phyloP scores from a whole-genome alignment of 1,284 basidiomycete genomes.

The Rhodotorula sp. region DNA sequence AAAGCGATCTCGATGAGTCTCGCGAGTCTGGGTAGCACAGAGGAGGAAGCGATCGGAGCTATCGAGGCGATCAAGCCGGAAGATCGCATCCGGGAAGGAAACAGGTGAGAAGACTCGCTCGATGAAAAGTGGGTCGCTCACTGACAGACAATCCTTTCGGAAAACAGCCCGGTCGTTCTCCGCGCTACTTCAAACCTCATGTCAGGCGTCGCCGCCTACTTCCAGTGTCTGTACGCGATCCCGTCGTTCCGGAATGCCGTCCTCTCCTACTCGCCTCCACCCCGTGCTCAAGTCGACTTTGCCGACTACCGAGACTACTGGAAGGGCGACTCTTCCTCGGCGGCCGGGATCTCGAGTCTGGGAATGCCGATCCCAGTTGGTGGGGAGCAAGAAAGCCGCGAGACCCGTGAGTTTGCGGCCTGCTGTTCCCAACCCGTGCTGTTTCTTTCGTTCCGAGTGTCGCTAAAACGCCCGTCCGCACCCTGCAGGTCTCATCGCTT shows the following conservation, averaged over 20 bases:
- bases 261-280: constrained; percentile 18
- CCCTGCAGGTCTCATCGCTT: constrained; percentile 18
- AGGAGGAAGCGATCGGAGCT: constrained; percentile 5
- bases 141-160: background rate
- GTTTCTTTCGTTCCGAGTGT: background rate
- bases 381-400: constrained; percentile 1
- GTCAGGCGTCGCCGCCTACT: constrained; percentile 21
- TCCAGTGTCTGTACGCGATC: constrained; percentile 32
- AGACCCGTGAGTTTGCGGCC: constrained; percentile 8
- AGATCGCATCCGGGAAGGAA: constrained; percentile 15
- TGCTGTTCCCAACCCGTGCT: background rate
- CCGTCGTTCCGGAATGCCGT: constrained; percentile 30
- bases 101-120: constrained; percentile 4
- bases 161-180: constrained; percentile 19
- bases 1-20: constrained; percentile 21
- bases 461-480: background rate
- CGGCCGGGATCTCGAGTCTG: background rate
- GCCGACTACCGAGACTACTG: constrained; percentile 19
- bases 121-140: background rate
- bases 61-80: constrained; percentile 18
- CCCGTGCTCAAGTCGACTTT: background rate
- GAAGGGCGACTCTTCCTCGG: constrained; percentile 6
- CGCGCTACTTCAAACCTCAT: constrained; percentile 24
- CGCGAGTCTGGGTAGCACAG: constrained; percentile 10
- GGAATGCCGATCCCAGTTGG: constrained; percentile 3